Conservation (phyloP, 768 basidiomycete species). For the Floccularia luteovirens region DNA sequence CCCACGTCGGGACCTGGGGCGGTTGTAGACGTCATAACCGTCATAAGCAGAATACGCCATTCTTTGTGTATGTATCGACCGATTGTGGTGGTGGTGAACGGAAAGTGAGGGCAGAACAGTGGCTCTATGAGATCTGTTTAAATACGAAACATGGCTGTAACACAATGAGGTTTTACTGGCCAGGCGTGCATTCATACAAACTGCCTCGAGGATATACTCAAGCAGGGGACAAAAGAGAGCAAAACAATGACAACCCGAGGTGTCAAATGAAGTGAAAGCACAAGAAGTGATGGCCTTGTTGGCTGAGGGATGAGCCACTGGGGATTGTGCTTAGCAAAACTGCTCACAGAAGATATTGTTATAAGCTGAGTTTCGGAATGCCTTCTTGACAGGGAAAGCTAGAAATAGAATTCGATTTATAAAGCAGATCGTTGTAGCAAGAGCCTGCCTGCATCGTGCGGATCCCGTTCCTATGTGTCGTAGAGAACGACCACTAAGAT, state of each 20-base stretch:
- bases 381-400: too few relatives aligned
- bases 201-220: slow-evolving; percentile 11
- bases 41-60: slow-evolving; percentile 17
- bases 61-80: too few relatives aligned
- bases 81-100: slow-evolving; percentile 2
- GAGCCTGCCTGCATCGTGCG: too few relatives aligned
- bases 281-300: neutral
- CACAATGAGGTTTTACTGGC: slow-evolving; percentile 8
- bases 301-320: neutral
- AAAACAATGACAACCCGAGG: slow-evolving; percentile 5
- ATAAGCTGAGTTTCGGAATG: too few relatives aligned
- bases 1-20: slow-evolving; percentile 28
- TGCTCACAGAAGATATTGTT: too few relatives aligned
- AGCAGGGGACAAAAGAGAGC: slow-evolving; percentile 3
- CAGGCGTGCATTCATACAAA: slow-evolving; percentile 5
- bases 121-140: slow-evolving; percentile 3
- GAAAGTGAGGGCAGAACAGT: slow-evolving; percentile 1
- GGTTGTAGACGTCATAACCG: slow-evolving; percentile 16
- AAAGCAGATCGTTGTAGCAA: too few relatives aligned
- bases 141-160: slow-evolving; percentile 9
- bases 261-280: slow-evolving; percentile 8
- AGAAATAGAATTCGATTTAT: too few relatives aligned
- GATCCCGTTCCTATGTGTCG: too few relatives aligned
- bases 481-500: too few relatives aligned
- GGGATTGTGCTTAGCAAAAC: too few relatives aligned